These are phyloP conservation scores for Pleurotus citrinopileatus DNA, from an alignment of 768 basidiomycete genomes.

Conservation along the genomic window DNA sequence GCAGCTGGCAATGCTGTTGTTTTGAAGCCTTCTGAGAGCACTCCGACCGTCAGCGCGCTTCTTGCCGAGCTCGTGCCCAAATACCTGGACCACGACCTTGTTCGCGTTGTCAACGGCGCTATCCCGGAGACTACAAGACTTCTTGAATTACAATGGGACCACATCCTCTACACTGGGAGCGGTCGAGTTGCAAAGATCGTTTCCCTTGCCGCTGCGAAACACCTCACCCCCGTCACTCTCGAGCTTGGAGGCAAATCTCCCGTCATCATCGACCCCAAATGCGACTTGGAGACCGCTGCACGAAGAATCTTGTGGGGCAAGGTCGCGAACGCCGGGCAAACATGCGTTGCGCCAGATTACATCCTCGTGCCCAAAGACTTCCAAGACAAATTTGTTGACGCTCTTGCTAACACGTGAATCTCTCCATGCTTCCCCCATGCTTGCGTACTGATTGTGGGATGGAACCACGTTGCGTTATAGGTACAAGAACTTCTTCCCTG, in stretches of 20 bases:
- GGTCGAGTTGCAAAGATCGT: constrained; percentile 66
- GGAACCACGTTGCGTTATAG: constrained; percentile 26
- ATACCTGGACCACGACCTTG: constrained; percentile 68
- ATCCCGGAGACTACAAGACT: constrained; percentile 66
- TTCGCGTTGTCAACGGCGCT: constrained; percentile 69
- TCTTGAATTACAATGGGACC: constrained; percentile 69
- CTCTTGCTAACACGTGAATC: constrained; percentile 40
- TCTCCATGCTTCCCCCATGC: background rate
- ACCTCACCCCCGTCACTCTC: constrained; percentile 61
- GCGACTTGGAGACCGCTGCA: constrained; percentile 63
- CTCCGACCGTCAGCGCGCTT: constrained; percentile 52
- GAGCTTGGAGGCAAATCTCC: constrained; percentile 66
- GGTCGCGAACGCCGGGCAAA: constrained; percentile 71
- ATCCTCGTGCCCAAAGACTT: constrained; percentile 43
- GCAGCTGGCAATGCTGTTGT: constrained; percentile 74
- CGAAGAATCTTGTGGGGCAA: constrained; percentile 85
- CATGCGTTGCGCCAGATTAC: constrained; percentile 66
- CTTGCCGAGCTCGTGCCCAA: constrained; percentile 67
- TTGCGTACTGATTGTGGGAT: background rate
- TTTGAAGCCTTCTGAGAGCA: constrained; percentile 75
- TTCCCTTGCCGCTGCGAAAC: constrained; percentile 72
- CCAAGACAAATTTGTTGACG: constrained; percentile 43
- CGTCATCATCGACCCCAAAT: constrained; percentile 67
- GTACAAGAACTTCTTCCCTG: constrained; percentile 54
- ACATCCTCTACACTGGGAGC: constrained; percentile 44